Evolutionary conservation across 1,139 yeast genomes (phyloP).

Genomic region (Yarrowia galli): DNA sequence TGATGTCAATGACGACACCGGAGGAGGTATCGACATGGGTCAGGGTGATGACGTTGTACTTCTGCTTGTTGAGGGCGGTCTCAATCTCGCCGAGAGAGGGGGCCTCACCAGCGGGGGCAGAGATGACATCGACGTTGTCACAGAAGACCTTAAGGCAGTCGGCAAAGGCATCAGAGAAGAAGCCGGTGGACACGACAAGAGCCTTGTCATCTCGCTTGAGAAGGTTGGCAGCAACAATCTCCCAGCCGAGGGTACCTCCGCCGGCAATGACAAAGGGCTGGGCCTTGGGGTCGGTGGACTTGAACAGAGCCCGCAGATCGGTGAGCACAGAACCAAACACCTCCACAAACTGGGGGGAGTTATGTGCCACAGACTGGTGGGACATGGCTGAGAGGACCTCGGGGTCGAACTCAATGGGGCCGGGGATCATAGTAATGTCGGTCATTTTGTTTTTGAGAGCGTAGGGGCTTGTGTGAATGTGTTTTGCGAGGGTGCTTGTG

Average conservation of each 20-base stretch:
- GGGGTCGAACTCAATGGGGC: conserved; percentile 90
- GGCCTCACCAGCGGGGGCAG: conserved; percentile 76
- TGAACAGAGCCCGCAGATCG: conserved; percentile 75
- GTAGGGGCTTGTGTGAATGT: conserved; percentile 19
- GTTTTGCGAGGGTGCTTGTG: conserved; percentile 21
- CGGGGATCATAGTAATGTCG: conserved; percentile 77
- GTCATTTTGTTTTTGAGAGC: conserved; percentile 37
- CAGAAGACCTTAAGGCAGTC: conserved; percentile 78
- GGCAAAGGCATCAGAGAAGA: conserved; percentile 86
- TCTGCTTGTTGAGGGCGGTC: conserved; percentile 58
- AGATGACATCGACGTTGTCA: conserved; percentile 65
- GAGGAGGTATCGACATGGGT: conserved; percentile 98
- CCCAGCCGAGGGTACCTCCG: conserved; percentile 97
- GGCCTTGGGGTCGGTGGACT: conserved; percentile 66
- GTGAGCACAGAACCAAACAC: conserved; percentile 74
- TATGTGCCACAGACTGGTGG: conserved; percentile 87
- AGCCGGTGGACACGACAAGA: conserved; percentile 89
- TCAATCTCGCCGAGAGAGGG: conserved; percentile 68
- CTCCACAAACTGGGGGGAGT: conserved; percentile 82
- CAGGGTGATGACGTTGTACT: conserved; percentile 76
- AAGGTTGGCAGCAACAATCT: conserved; percentile 80
- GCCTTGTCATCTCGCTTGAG: conserved; percentile 67
- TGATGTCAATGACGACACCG: conserved; percentile 81
- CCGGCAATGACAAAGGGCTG: conserved; percentile 88
- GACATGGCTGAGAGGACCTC: conserved; percentile 82